Evolutionary conservation across 2,329 filamentous ascomycete genomes (phyloP).

Genomic region (Lecanicillium sp.): DNA sequence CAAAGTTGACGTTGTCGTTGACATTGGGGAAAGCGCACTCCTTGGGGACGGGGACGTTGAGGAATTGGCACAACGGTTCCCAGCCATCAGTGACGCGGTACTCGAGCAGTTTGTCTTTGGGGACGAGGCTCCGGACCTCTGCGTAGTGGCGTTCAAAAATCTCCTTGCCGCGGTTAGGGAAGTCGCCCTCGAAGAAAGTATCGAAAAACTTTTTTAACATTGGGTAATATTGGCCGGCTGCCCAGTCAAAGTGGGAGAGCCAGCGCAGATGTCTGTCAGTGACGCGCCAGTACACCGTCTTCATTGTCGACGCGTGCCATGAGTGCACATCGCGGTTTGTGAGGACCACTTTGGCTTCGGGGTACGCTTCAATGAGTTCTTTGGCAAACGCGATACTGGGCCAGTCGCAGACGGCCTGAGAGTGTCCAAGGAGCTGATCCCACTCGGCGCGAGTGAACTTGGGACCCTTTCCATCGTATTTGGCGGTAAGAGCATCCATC

Average conservation of each 20-base stretch:
- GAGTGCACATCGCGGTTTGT: slow-evolving; percentile 61
- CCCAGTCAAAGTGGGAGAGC: slow-evolving; percentile 47
- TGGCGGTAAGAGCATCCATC: slow-evolving; percentile 60
- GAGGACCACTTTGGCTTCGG: slow-evolving; percentile 65
- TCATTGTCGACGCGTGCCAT: slow-evolving; percentile 57
- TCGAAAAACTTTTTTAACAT: slow-evolving; percentile 67
- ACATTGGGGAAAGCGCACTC: slow-evolving; percentile 29
- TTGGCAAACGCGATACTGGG: slow-evolving; percentile 61
- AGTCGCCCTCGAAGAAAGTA: slow-evolving; percentile 62
- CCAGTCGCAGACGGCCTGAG: slow-evolving; percentile 64
- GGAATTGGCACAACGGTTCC: slow-evolving; percentile 32
- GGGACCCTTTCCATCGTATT: slow-evolving; percentile 30
- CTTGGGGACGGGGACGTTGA: slow-evolving; percentile 28
- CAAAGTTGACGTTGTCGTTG: slow-evolving; percentile 32
- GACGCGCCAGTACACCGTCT: slow-evolving; percentile 62
- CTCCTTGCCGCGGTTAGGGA: slow-evolving; percentile 58
- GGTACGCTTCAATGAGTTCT: slow-evolving; percentile 65
- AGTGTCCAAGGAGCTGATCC: slow-evolving; percentile 62
- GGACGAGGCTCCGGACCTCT: slow-evolving; percentile 27
- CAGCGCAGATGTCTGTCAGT: slow-evolving; percentile 51
- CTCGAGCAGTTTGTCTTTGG: slow-evolving; percentile 28
- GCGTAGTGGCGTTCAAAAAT: slow-evolving; percentile 43
- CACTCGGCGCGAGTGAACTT: slow-evolving; percentile 60
- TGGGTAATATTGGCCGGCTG: slow-evolving; percentile 60
- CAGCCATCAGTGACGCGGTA: slow-evolving; percentile 31